Evolutionary conservation across 2,329 filamentous ascomycete genomes (phyloP).

Genomic region (Plenodomus tracheiphilus): DNA sequence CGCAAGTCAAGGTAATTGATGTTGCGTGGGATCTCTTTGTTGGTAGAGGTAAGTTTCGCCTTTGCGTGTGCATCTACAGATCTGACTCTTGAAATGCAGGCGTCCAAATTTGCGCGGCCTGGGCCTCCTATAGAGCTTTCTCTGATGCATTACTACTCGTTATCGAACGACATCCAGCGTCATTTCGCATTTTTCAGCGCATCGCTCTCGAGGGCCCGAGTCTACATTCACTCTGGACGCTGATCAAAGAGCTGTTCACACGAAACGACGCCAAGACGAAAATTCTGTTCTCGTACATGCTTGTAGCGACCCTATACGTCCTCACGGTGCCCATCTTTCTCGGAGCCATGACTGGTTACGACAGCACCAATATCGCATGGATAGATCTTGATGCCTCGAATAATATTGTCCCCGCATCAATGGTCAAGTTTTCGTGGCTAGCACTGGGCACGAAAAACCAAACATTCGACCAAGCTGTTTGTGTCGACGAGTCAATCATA

Average conservation of each 20-base stretch:
- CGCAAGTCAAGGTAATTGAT: constrained; percentile 42
- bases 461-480: constrained; percentile 15
- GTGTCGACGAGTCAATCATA: background rate
- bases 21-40: constrained; percentile 41
- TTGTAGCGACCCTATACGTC: constrained; percentile 35
- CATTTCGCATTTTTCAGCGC: constrained; percentile 40
- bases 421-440: constrained; percentile 7
- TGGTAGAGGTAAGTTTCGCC: constrained; percentile 23
- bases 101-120: constrained; percentile 35
- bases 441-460: constrained; percentile 13
- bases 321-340: constrained; percentile 37
- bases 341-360: constrained; percentile 45
- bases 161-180: constrained; percentile 41
- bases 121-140: constrained; percentile 37
- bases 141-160: constrained; percentile 37
- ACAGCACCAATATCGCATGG: constrained; percentile 31
- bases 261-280: constrained; percentile 25
- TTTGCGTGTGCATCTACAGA: background rate
- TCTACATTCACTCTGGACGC: constrained; percentile 24
- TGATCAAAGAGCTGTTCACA: constrained; percentile 30
- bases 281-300: constrained; percentile 34
- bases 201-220: constrained; percentile 35
- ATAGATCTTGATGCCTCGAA: constrained; percentile 26
- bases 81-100: background rate
- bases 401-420: constrained; percentile 31